Base-by-base conservation (phyloP, 169 alveolate species). In the Theileria parva region DNA sequence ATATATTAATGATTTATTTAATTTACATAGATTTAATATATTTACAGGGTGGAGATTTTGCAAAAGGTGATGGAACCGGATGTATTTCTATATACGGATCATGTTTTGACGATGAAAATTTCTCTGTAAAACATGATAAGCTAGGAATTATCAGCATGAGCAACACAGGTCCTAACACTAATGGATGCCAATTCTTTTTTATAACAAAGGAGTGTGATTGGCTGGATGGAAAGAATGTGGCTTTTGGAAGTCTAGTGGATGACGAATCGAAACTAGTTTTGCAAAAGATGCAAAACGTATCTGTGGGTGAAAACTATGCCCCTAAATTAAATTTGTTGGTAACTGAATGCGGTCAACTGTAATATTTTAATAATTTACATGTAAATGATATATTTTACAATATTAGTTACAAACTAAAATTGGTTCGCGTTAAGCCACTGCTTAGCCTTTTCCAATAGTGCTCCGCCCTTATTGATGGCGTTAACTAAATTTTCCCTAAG, bases 191-290 rank as follows among this genome's bases (percentile, higher is more conserved):
- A 87, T 98, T 98, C 92, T 95, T 96, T 91, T 95, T 98, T 69
- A 96, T 99, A n/a, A 95, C 98, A 57, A 95, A 87, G 77, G 86
- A 94, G 76, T 94, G 98, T 79, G 96, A 95, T 70, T 97, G 99
- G 99, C 89, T 98, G 44, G 99, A 98, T 88, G 97, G 97, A 32
- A 96, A 95, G 92, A 97, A 98, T 71, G 99, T 96, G 37, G 99
- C 96, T 27, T 97, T 97, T 86, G 99, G 99, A 28, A 94, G 93
- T 75, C 88, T 89, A 61, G 65, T 88, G 59, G 97, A 94, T 71
- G 91, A 87, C 64, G 95, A 92, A 23, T 93, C 96, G 57, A 77
- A 79, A 28, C 81, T 92, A 32, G 86, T 92, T 53, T 80, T 93
- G 50, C 91, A 88, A 55, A 93, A 93, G 79, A 93, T 93, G 79